A percentile compares a stretch with the other conserved stretches of the same genome.
These are phyloP conservation scores for Allium cepa DNA, from an alignment of 106 monocot species.

Conservation along the genomic window DNA sequence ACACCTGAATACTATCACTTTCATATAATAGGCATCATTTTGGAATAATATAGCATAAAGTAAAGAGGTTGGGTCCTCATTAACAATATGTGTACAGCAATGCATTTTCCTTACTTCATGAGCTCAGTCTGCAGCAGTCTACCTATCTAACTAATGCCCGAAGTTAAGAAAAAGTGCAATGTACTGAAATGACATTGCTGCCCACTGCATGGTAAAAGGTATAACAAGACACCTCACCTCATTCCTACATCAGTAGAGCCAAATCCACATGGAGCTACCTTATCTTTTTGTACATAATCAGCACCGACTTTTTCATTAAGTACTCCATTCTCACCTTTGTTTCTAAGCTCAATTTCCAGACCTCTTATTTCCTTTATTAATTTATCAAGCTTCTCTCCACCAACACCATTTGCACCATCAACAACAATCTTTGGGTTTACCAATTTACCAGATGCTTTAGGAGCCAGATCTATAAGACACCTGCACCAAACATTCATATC, in stretches of 20 bases:
- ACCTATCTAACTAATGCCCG: too few species aligned
- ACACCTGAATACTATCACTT: slow-evolving; percentile 56
- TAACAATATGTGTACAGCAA: too few species aligned
- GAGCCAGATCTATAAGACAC: slow-evolving; percentile 47
- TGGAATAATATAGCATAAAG: background rate
- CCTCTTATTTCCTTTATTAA: slow-evolving; percentile 39
- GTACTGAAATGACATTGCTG: too few species aligned
- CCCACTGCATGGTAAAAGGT: background rate
- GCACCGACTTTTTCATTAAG: slow-evolving; percentile 89
- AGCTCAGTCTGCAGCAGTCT: background rate
- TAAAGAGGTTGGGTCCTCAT: too few species aligned
- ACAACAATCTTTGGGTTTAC: slow-evolving; percentile 40
- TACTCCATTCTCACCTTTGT: slow-evolving; percentile 65
- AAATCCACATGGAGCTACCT: slow-evolving; percentile 62
- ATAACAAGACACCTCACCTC: slow-evolving; percentile 37
- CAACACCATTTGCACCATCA: slow-evolving; percentile 95
- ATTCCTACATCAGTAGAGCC: slow-evolving; percentile 47
- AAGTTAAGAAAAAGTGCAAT: too few species aligned
- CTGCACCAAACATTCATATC: slow-evolving; percentile 27
- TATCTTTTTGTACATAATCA: slow-evolving; percentile 95
- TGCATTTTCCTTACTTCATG: background rate
- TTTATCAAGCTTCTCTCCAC: slow-evolving; percentile 72
- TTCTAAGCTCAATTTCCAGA: slow-evolving; percentile 58
- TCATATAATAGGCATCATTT: slow-evolving; percentile 15
- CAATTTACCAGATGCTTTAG: slow-evolving; percentile 14